Conservation (phyloP, 768 basidiomycete species). For the Boletellus ananiceps region DNA sequence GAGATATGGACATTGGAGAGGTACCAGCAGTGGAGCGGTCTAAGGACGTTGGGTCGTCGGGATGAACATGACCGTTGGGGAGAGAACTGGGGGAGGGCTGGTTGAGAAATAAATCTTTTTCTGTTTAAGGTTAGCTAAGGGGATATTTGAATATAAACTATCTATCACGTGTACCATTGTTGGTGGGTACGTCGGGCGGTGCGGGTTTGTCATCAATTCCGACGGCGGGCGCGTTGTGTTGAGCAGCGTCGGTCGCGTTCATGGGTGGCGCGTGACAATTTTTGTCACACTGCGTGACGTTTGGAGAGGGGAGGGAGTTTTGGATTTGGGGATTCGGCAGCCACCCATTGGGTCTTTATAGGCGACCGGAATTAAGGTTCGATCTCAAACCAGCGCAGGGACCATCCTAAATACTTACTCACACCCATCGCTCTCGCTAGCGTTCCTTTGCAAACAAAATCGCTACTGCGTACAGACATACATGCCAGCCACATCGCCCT, state of each 20-base stretch:
- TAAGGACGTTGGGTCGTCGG: conserved; percentile 38
- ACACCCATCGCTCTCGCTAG: conserved; percentile 26
- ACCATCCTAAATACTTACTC: conserved; percentile 46
- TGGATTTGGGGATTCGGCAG: conserved; percentile 63
- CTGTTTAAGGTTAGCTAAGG: conserved; percentile 39
- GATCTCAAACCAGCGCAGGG: conserved; percentile 71
- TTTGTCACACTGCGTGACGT: conserved; percentile 61
- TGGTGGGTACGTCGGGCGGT: conserved; percentile 17
- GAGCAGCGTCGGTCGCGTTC: conserved; percentile 44
- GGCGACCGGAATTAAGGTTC: conserved; percentile 78
- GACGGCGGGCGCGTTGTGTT: conserved; percentile 28
- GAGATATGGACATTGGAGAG: conserved; percentile 40
- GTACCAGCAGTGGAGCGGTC: conserved; percentile 25
- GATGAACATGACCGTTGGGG: conserved; percentile 63
- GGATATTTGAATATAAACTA: conserved; percentile 26
- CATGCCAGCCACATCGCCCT: conserved; percentile 32
- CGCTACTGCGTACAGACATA: conserved; percentile 3
- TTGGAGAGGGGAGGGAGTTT: conserved; percentile 45
- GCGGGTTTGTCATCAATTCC: conserved; percentile 28
- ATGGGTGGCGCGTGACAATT: conserved; percentile 65
- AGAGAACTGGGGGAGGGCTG: conserved; percentile 39
- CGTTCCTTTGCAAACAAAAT: conserved; percentile 7
- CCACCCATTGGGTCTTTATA: conserved; percentile 80
- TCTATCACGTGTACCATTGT: conserved; percentile 40
- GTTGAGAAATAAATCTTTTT: conserved; percentile 20